Conservation (phyloP, 805 yeast species). For the Saccharomycopsis schoenii region DNA sequence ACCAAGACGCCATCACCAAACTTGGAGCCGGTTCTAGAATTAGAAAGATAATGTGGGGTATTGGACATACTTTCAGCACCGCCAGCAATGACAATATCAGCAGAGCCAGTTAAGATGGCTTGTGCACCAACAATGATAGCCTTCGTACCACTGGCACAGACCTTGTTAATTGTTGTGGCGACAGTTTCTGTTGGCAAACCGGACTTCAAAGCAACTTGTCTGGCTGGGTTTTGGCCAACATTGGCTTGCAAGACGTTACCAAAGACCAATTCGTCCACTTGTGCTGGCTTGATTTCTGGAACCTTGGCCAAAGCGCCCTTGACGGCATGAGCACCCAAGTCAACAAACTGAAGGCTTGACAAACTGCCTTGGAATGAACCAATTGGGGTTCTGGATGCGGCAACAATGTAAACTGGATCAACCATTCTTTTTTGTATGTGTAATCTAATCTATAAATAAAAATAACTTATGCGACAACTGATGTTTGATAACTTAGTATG, state of each 20-base stretch:
- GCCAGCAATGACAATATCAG: conserved; percentile 91
- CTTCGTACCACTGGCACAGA: conserved; percentile 95
- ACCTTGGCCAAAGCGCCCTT: conserved; percentile 77
- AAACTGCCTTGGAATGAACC: conserved; percentile 89
- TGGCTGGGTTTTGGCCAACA: conserved; percentile 95
- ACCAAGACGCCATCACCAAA: conserved; percentile 73
- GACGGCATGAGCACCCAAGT: conserved; percentile 89
- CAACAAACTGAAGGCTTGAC: conserved; percentile 65
- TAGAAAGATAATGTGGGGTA: conserved; percentile 83
- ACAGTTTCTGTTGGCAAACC: conserved; percentile 75
- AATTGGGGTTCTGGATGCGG: conserved; percentile 90
- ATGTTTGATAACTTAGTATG: too few relatives aligned
- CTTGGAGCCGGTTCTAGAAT: conserved; percentile 81
- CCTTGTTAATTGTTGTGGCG: conserved; percentile 90
- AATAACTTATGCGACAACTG: background rate
- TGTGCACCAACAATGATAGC: conserved; percentile 87
- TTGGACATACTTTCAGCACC: conserved; percentile 98
- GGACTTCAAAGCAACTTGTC: conserved; percentile 89
- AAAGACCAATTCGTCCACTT: conserved; percentile 82
- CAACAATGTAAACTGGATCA: conserved; percentile 69
- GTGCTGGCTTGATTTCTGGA: conserved; percentile 66
- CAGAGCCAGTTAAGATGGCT: conserved; percentile 75
- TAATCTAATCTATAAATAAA: background rate
- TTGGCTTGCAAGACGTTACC: conserved; percentile 92
- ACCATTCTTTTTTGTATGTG: conserved; percentile 7